Evolutionary conservation across 2,329 filamentous ascomycete genomes (phyloP), one percentile per base, ranked within the genome.

Genomic region (Aspergillus sp.): DNA sequence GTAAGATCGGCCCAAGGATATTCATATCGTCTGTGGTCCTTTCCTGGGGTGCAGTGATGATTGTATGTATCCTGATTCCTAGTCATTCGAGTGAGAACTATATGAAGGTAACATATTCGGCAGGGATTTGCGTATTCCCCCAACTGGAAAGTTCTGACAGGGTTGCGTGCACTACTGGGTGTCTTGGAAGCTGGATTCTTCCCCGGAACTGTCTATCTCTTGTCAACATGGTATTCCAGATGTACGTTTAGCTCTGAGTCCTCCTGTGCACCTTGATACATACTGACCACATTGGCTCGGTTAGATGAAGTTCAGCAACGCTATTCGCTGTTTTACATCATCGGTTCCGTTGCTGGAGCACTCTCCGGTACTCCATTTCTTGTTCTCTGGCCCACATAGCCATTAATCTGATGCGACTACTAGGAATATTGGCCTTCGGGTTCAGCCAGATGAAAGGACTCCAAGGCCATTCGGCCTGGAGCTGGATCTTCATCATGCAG

Each of bases 191-290:
- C 64, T 45, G 76, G 86, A 0, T 89, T 87, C 70, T 90, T 89
- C 68, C 86, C 86, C 0, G 82, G 82, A 47, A 86, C 82, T 47
- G 84, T 88, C 0, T 90, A 89, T 63, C 73, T 90, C 5, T 78
- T 90, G n/a, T 86, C 82, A 54, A 88, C 84, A 33, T 90, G 86
- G 86, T 89, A 88, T 63, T 85, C 84, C 0, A 59, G 70, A 52
- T 69, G 65, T 67, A 51, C 14, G 38, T 42, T 2, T 13, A 2
- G 17, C 4, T 3, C 38, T 42, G 22, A 22, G 11, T 13, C 1
- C 35, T 16, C 6, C 35, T 8, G 14, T 38, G 4, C 13, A 11
- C 26, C 2, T 38, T 17, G 7, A 7, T 10, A n/a, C 4, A 14
- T 17, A 11, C 35, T 38, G 35, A 38, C 35, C 4, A n/a, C 1